Percentiles rank a stretch among this genome's conserved stretches.
Conservation (phyloP, 2,329 filamentous ascomycete species). For the Ceratocystis destructans region DNA sequence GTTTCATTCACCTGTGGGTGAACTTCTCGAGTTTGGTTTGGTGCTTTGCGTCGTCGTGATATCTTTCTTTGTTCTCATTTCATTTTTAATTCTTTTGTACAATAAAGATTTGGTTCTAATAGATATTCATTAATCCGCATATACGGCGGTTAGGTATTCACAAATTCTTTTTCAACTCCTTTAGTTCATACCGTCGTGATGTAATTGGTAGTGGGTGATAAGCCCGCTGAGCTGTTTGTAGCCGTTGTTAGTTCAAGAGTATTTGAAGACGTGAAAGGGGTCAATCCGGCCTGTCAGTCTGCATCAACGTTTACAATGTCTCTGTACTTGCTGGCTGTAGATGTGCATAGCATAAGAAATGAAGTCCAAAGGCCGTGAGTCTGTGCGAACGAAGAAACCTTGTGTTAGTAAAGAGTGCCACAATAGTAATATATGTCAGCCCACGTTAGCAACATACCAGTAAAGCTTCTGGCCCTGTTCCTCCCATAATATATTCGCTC, state of each 20-base stretch:
- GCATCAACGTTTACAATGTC: constrained; percentile 4
- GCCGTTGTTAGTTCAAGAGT: neutral
- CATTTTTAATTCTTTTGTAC: neutral
- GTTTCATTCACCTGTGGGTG: neutral
- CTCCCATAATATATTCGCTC: constrained; percentile 19
- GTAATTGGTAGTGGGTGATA: neutral
- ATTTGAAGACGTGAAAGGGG: neutral
- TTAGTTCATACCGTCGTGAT: constrained; percentile 6
- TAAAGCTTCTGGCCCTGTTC: constrained; percentile 16
- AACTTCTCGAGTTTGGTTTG: neutral
- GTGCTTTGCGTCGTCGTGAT: neutral
- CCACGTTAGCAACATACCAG: constrained; percentile 5
- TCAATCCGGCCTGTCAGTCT: neutral
- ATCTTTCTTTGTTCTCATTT: neutral
- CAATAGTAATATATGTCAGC: neutral
- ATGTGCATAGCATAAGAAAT: constrained; percentile 9
- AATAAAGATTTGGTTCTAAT: neutral
- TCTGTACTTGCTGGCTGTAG: neutral
- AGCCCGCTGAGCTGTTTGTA: neutral
- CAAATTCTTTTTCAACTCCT: neutral
- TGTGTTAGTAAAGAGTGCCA: neutral
- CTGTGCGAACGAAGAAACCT: neutral
- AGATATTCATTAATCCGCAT: neutral
- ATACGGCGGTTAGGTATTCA: neutral
- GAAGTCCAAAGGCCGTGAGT: neutral